Percentiles rank a stretch among this genome's conserved stretches.
Evolutionary conservation across 805 yeast species (phyloP).

Genomic region (Starmerella floricola): DNA sequence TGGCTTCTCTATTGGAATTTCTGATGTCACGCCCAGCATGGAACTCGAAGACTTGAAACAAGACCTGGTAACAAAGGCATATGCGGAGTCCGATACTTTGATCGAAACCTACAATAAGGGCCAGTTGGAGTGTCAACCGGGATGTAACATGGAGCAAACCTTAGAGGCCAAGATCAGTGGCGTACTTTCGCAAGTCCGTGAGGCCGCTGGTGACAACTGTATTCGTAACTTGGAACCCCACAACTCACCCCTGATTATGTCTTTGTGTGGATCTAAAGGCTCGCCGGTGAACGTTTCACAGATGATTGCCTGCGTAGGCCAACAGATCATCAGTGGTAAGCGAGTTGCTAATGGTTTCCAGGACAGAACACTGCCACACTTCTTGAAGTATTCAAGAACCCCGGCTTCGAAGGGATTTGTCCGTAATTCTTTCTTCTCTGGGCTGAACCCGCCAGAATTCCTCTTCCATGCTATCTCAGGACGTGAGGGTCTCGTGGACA

Average conservation of each 20-base stretch:
- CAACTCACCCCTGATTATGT: constrained; percentile 97
- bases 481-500: constrained; percentile 98
- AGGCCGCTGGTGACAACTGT: constrained; percentile 97
- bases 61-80: constrained; percentile 79
- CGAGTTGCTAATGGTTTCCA: constrained; percentile 99
- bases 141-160: constrained; percentile 97
- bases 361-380: constrained; percentile 95
- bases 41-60: constrained; percentile 70
- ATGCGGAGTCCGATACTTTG: constrained; percentile 79
- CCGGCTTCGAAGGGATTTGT: constrained; percentile 98
- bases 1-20: constrained; percentile 94
- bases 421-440: constrained; percentile 86
- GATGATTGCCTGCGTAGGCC: constrained; percentile 97
- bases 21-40: constrained; percentile 88
- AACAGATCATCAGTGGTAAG: constrained; percentile 94
- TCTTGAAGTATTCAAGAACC: constrained; percentile 86
- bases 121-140: constrained; percentile 93
- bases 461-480: constrained; percentile 98
- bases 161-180: constrained; percentile 97
- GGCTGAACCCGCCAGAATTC: constrained; percentile 92
- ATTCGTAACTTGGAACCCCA: constrained; percentile 77
- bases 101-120: constrained; percentile 71
- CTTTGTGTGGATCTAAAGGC: constrained; percentile 98
- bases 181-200: constrained; percentile 88
- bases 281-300: constrained; percentile 95